Conservation (phyloP, 2,329 filamentous ascomycete species). For the Colletotrichum sp. region DNA sequence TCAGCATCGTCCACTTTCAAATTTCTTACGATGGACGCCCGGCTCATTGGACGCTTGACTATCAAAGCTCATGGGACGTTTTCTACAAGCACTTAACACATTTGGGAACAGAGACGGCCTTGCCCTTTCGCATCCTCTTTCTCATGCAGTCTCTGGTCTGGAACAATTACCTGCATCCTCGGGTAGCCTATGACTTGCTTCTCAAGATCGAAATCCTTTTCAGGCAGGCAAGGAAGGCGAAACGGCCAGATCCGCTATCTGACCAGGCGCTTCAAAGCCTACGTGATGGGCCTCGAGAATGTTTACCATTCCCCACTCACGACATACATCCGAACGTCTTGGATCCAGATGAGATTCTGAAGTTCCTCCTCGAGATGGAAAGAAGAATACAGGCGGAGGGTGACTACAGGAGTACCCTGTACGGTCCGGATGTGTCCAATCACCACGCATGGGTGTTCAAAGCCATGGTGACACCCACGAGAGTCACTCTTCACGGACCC, state of each 20-base stretch:
- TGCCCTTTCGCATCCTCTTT: conserved; percentile 62
- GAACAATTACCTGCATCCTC: conserved; percentile 67
- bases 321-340: conserved; percentile 48
- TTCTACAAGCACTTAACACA: not conserved
- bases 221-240: conserved; percentile 25
- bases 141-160: conserved; percentile 68
- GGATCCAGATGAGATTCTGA: conserved; percentile 44
- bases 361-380: conserved; percentile 45
- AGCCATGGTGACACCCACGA: conserved; percentile 64
- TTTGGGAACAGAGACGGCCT: conserved; percentile 27
- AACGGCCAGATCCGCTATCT: conserved; percentile 46
- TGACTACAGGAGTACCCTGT: not conserved
- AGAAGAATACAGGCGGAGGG: conserved; percentile 31
- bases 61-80: conserved; percentile 29
- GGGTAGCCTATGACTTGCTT: conserved; percentile 48
- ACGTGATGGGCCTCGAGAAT: conserved; percentile 50
- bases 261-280: conserved; percentile 59
- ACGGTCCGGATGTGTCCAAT: conserved; percentile 30
- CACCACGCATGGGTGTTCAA: conserved; percentile 60
- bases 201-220: conserved; percentile 45
- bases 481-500: conserved; percentile 62
- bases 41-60: not conserved
- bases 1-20: conserved; percentile 23
- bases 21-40: not conserved
- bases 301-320: conserved; percentile 61